Conservation (phyloP, 23 red algal species). For the Gracilaria vermiculophylla region DNA sequence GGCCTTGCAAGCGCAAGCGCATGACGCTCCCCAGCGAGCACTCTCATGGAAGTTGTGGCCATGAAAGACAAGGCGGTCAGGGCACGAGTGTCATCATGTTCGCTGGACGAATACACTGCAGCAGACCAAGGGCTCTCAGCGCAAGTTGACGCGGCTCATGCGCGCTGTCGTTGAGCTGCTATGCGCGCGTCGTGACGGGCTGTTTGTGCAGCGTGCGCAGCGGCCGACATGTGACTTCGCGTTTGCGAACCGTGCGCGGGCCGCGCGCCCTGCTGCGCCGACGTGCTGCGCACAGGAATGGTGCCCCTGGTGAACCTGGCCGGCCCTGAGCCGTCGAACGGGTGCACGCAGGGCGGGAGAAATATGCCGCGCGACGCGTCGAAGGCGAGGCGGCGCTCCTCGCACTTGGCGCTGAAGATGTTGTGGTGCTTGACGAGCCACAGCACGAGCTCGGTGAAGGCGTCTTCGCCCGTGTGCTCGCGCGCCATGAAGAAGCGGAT, state of each 20-base stretch:
- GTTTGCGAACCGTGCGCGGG: background rate
- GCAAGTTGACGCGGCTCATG: background rate
- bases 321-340: slow-evolving; percentile 28
- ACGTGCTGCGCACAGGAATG: slow-evolving; percentile 24
- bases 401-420: slow-evolving; percentile 39
- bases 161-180: background rate
- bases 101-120: too few relatives aligned
- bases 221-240: background rate
- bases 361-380: slow-evolving; percentile 64
- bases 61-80: too few relatives aligned
- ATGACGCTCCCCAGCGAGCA: too few relatives aligned
- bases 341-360: slow-evolving; percentile 54
- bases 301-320: slow-evolving; percentile 51
- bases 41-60: too few relatives aligned
- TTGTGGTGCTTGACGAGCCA: slow-evolving; percentile 53
- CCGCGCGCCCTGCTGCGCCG: slow-evolving; percentile 2
- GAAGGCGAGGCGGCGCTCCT: slow-evolving; percentile 50
- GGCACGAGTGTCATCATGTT: too few relatives aligned
- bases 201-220: background rate
- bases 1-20: too few relatives aligned
- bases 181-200: background rate
- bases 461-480: slow-evolving; percentile 41
- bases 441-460: slow-evolving; percentile 28
- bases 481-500: slow-evolving; percentile 52
- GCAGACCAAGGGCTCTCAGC: too few relatives aligned